Evolutionary conservation across 495 filamentous ascomycete species (phyloP).

Genomic region (Podospora sp.): DNA sequence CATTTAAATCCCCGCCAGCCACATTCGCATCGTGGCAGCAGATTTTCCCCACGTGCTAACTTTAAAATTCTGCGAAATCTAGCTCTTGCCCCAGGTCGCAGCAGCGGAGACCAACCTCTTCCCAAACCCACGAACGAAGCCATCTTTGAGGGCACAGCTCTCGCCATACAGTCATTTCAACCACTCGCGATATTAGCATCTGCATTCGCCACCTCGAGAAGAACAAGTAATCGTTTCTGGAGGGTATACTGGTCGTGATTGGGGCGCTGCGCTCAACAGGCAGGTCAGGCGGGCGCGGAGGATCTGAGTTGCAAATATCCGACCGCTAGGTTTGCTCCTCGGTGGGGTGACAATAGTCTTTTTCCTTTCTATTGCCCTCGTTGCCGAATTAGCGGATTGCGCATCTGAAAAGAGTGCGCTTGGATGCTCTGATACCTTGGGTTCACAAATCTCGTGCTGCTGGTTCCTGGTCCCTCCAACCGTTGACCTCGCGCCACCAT

Average conservation of each 20-base stretch:
- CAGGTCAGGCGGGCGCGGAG: neutral
- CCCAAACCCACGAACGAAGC: neutral
- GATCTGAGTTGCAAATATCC: slow-evolving; percentile 3
- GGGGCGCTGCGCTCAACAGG: slow-evolving; percentile 6
- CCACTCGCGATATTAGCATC: too few species aligned
- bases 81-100: neutral
- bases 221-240: slow-evolving; percentile 1
- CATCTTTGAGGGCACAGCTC: neutral
- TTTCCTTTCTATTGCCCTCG: slow-evolving; percentile 13
- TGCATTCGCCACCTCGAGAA: neutral
- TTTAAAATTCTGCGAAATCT: neutral
- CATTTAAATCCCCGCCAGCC: neutral
- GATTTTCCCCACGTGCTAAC: neutral
- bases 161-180: neutral
- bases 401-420: slow-evolving; percentile 4
- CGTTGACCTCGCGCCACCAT: neutral
- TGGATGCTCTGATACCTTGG: neutral
- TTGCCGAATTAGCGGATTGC: slow-evolving; percentile 11
- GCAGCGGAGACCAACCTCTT: neutral
- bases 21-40: neutral
- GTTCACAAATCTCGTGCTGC: neutral
- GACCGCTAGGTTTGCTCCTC: neutral
- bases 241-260: slow-evolving; percentile 14
- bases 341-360: slow-evolving; percentile 15
- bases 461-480: neutral